A percentile compares a stretch with the other conserved stretches of the same genome.
Conservation (phyloP, 768 basidiomycete genomes). For the Suillus hirtellus region DNA sequence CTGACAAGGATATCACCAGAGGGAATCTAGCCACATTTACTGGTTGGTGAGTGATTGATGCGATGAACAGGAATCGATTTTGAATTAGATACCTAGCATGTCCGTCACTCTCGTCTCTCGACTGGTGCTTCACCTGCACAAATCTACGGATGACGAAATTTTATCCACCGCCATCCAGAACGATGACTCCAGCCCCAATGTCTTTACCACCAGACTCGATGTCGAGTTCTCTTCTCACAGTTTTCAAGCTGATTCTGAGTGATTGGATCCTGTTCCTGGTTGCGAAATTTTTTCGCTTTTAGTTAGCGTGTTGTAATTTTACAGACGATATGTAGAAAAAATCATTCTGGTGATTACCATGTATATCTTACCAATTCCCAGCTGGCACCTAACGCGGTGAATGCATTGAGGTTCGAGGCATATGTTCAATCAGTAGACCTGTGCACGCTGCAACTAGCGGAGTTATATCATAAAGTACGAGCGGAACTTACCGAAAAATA, state of each 20-base stretch:
- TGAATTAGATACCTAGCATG: constrained; percentile 32
- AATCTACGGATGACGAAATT: constrained; percentile 28
- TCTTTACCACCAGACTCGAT: not conserved
- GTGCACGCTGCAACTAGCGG: too few species aligned
- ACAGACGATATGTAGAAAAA: too few species aligned
- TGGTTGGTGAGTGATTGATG: constrained; percentile 39
- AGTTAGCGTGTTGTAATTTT: too few species aligned
- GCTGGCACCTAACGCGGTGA: too few species aligned
- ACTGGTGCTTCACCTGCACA: constrained; percentile 55
- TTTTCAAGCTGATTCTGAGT: not conserved
- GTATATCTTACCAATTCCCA: too few species aligned
- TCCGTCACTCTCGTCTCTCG: constrained; percentile 56
- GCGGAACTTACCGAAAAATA: too few species aligned
- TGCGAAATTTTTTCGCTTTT: too few species aligned
- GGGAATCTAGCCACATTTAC: constrained; percentile 53
- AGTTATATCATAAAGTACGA: too few species aligned
- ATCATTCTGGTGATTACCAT: too few species aligned
- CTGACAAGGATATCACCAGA: constrained; percentile 41
- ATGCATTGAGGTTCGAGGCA: too few species aligned
- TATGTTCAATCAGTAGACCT: too few species aligned
- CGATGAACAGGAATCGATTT: not conserved
- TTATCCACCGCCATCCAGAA: not conserved
- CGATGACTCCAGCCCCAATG: not conserved
- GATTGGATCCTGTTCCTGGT: not conserved
- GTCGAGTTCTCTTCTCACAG: too few species aligned